These are phyloP conservation scores for Hypholoma sublateritium DNA, from an alignment of 768 basidiomycete genomes.

Conservation along the genomic window DNA sequence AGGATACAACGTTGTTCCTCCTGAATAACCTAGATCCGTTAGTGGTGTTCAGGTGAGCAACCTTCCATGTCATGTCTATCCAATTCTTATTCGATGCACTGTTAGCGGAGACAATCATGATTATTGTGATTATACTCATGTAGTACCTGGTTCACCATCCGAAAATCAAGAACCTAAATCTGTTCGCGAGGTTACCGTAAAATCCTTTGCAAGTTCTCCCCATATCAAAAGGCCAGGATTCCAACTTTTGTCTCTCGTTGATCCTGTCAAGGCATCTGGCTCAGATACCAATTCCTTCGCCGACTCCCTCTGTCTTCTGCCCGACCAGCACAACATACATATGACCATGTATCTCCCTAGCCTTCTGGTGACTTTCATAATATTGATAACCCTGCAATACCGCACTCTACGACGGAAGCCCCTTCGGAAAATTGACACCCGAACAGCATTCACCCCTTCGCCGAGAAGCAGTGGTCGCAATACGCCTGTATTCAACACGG, in stretches of 20 bases:
- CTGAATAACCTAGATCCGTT: slow-evolving; percentile 65
- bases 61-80: neutral
- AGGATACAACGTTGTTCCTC: slow-evolving; percentile 74
- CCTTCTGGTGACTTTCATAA: slow-evolving; percentile 50
- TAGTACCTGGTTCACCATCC: slow-evolving; percentile 25
- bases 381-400: slow-evolving; percentile 46
- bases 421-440: slow-evolving; percentile 22
- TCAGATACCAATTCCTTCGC: slow-evolving; percentile 44
- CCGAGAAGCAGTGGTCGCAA: slow-evolving; percentile 24
- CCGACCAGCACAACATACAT: slow-evolving; percentile 66
- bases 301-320: slow-evolving; percentile 74
- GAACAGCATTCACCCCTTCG: slow-evolving; percentile 23
- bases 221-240: slow-evolving; percentile 80
- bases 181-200: slow-evolving; percentile 81
- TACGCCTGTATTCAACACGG: slow-evolving; percentile 25
- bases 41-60: slow-evolving; percentile 66
- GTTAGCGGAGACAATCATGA: slow-evolving; percentile 87
- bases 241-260: slow-evolving; percentile 70
- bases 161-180: slow-evolving; percentile 19
- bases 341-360: slow-evolving; percentile 63
- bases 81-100: neutral
- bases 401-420: slow-evolving; percentile 23
- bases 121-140: slow-evolving; percentile 77
- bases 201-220: slow-evolving; percentile 78
- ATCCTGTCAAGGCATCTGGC: slow-evolving; percentile 34